Base-by-base conservation (phyloP, 176 grass and related monocot species). In the Aegilops sharonensis region DNA sequence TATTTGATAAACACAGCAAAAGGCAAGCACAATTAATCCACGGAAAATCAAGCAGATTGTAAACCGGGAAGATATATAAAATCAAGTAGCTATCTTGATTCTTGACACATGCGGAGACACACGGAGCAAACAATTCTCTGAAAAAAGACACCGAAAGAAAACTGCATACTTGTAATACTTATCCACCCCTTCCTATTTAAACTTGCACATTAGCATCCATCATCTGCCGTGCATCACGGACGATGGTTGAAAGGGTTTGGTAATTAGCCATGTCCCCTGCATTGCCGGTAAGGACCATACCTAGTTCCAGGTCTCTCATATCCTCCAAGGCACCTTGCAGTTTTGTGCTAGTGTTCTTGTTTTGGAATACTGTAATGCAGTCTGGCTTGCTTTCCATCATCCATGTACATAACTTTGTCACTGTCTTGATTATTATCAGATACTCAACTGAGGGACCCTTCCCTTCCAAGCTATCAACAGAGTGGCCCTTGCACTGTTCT, bases 401-500 rank as follows among this genome's bases (percentile, higher is more conserved):
- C 78, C 78, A 80, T 80, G 78, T 20, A 42, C 78, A 80, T 27
- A 80, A 65, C 37, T 80, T 80, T 65, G 60, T 80, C 24, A 65
- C 36, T 5, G 36, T 27, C 78, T 80, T 80, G 21, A 80, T 80
- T 39, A 65, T 65, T 25, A 30, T 14, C 8, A 80, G 23, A 37
- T 80, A 65, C 17, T 80, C 60, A 80, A 64, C 13, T 3, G 60
- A 43, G 32, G 35, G 36, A 9, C 36, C 1, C 35, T 45, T 40
- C 25, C 35, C 78, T 63, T 65, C 37, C 21, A 42, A 30, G 39
- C 11, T 37, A 65, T 39, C 36, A 29, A 11, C 8, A 15, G 78
- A 80, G n/a, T 65, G 71, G 23, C 40, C 36, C 36, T 29, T 80
- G 60, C 78, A 80, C n/a, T 45, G 62, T 65, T 80, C 60, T 80